Conservation (phyloP, 1,284 basidiomycete genomes). For the Cryptococcus sp. region DNA sequence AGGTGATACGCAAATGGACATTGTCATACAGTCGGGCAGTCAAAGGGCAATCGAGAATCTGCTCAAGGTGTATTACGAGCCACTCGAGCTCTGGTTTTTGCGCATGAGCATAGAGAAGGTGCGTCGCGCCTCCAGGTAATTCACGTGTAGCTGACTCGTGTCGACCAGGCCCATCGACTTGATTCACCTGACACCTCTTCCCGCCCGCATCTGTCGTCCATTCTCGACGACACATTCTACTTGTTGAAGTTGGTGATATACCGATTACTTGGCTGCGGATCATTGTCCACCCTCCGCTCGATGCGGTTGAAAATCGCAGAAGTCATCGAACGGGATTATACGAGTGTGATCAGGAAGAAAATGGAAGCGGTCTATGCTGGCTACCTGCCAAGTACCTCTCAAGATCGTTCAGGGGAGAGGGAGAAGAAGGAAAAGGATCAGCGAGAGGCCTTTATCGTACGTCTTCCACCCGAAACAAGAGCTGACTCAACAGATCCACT, state of each 20-base stretch:
- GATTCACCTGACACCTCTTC: constrained; percentile 66
- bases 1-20: constrained; percentile 47
- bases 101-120: constrained; percentile 87
- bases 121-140: neutral
- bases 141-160: neutral
- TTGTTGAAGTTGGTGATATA: constrained; percentile 80
- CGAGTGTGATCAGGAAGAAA: constrained; percentile 72
- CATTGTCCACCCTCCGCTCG: constrained; percentile 61
- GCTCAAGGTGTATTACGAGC: constrained; percentile 74
- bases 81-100: constrained; percentile 90
- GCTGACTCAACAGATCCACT: constrained; percentile 62
- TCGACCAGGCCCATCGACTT: constrained; percentile 54
- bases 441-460: constrained; percentile 73
- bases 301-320: constrained; percentile 67
- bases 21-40: constrained; percentile 54
- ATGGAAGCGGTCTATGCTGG: constrained; percentile 79
- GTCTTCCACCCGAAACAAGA: constrained; percentile 41
- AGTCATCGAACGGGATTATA: constrained; percentile 77
- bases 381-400: constrained; percentile 52
- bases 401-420: constrained; percentile 51
- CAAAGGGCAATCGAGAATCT: constrained; percentile 68
- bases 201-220: constrained; percentile 62
- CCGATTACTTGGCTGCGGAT: constrained; percentile 73
- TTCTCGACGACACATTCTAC: constrained; percentile 92
- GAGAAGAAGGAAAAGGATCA: constrained; percentile 78